Evolutionary conservation across 192 early-diverging fungal species (phyloP).

Genomic region (Geosiphon pyriformis): DNA sequence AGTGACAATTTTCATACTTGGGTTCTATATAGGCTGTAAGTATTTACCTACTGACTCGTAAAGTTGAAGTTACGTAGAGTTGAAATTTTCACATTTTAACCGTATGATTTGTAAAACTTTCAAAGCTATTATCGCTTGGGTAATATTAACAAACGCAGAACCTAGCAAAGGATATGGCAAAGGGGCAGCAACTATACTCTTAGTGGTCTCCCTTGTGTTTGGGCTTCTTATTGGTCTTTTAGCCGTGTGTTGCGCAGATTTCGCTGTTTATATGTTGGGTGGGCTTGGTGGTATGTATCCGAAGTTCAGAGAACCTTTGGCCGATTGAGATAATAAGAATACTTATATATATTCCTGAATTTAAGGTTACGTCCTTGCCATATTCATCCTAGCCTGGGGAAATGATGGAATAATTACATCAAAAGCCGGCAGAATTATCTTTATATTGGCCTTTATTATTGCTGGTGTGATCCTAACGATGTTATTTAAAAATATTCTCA

Average conservation of each 20-base stretch:
- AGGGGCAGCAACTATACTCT: slow-evolving; percentile 38
- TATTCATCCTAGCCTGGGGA: slow-evolving; percentile 65
- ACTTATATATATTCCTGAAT: too few relatives aligned
- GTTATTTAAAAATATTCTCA: slow-evolving; percentile 55
- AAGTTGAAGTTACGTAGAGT: not conserved
- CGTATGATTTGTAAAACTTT: slow-evolving; percentile 2
- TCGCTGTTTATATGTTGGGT: slow-evolving; percentile 73
- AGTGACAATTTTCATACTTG: slow-evolving; percentile 67
- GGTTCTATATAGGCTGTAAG: slow-evolving; percentile 64
- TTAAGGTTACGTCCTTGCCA: slow-evolving; percentile 70
- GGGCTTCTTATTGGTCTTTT: slow-evolving; percentile 66
- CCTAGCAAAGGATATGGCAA: slow-evolving; percentile 34
- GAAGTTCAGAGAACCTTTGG: too few relatives aligned
- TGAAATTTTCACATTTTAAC: not conserved
- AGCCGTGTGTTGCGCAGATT: slow-evolving; percentile 59
- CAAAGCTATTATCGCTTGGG: slow-evolving; percentile 40
- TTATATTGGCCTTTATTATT: slow-evolving; percentile 59
- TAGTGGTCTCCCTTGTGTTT: slow-evolving; percentile 54
- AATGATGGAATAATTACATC: slow-evolving; percentile 56
- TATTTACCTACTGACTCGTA: slow-evolving; percentile 18
- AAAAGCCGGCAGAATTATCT: slow-evolving; percentile 60
- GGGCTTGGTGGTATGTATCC: too few relatives aligned
- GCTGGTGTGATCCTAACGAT: slow-evolving; percentile 60
- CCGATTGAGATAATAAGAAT: too few relatives aligned
- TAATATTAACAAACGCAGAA: slow-evolving; percentile 47